These are phyloP conservation scores for Ceratonia siliqua DNA, from an alignment of 306 rosid genomes.

Conservation along the genomic window DNA sequence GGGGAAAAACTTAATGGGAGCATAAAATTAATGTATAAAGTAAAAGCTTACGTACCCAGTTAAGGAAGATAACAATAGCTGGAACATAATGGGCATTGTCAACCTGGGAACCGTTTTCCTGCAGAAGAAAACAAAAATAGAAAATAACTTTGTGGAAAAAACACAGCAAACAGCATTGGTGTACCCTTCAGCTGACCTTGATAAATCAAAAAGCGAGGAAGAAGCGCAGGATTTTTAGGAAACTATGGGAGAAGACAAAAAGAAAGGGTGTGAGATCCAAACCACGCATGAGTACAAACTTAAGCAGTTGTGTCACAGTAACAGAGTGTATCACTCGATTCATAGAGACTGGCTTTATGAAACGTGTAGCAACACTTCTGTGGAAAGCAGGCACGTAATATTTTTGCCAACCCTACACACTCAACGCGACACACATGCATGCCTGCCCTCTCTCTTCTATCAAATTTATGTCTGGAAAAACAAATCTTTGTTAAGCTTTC, in stretches of 20 bases:
- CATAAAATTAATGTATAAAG: background rate
- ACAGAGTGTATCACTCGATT: background rate
- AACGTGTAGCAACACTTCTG: background rate
- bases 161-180: too few species aligned
- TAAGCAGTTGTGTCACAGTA: background rate
- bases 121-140: background rate
- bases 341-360: background rate
- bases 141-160: background rate
- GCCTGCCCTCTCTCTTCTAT: too few species aligned
- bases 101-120: slow-evolving; percentile 69
- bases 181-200: background rate
- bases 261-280: background rate
- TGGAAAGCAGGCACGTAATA: slow-evolving; percentile 22
- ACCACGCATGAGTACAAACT: slow-evolving; percentile 7
- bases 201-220: background rate
- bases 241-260: background rate
- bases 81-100: slow-evolving; percentile 57
- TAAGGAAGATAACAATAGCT: slow-evolving; percentile 64
- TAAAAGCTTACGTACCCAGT: slow-evolving; percentile 69
- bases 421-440: slow-evolving; percentile 46
- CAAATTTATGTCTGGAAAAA: too few species aligned
- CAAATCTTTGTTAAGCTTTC: too few species aligned
- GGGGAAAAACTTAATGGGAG: too few species aligned
- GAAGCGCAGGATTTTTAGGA: slow-evolving; percentile 24
- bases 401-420: background rate